Base-by-base conservation (phyloP, 1,284 basidiomycete genomes). In the Ustilago xerochloae region DNA sequence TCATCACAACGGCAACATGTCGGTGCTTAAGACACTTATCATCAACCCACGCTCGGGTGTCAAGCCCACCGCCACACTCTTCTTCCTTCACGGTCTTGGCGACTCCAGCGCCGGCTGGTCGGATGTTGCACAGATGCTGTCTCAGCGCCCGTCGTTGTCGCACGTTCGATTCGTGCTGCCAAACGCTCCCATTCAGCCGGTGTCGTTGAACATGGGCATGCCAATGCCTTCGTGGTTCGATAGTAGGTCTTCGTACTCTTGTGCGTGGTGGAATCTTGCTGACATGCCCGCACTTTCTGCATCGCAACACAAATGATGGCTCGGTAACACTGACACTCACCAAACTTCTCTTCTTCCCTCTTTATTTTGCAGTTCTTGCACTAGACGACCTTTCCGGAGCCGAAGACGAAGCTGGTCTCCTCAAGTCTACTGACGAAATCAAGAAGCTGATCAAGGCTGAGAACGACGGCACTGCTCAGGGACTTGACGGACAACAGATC, bases 141-240 rank as follows among this genome's bases (percentile, higher is more conserved):
- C 78, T 30, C 70, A 70, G 38, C 63, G 81, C 9, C 81, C 81
- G 20, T 62, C 72, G 28, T 57, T 84, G 41, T 69, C 72, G 41
- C 81, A 84, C 36, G 77, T 83, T 15, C 80, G 82, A 41, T 84
- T 83, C 43, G 76, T 84, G 24, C 73, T 84, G 51, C 82, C 82
- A 30, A 81, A 81, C n/a, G 79, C 82, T 7, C 82, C 82, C 33
- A 64, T 81, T 24, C 80, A 80, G 71, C 81, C 82, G 4, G 81
- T 84, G 10, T 74, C 81, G 36, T 63, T 84, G 28, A 84, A 84
- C 50, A 79, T 81, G 73, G 81, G 81, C 46, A 81, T 82, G 81
- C 66, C 65, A 43, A 84, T 84, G 82, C 80, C 81, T 8, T 75
- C 75, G 6, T 84, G 82, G 82, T 83, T 83, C 59, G 82, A 83